Evolutionary conservation across 2,329 filamentous ascomycete species (phyloP).

Genomic region (Trichoderma sp.): DNA sequence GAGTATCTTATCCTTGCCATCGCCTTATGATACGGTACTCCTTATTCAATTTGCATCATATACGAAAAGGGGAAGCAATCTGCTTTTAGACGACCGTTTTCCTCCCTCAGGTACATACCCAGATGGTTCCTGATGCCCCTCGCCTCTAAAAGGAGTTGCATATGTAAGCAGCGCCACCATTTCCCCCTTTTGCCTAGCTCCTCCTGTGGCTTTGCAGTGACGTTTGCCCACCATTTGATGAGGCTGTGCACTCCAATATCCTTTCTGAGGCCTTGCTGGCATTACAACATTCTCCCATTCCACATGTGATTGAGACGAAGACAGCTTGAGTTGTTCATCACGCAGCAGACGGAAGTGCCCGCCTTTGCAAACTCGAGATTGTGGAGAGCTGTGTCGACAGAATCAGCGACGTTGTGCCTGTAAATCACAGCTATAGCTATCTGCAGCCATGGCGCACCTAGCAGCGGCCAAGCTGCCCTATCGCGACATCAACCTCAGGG

Average conservation of each 20-base stretch:
- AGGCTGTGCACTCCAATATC: conserved; percentile 17
- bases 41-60: not conserved
- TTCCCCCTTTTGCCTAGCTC: conserved; percentile 14
- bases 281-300: conserved; percentile 15
- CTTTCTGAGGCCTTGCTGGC: conserved; percentile 19
- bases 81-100: not conserved
- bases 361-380: not conserved
- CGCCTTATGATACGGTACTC: not conserved
- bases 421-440: not conserved
- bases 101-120: not conserved
- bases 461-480: conserved; percentile 61
- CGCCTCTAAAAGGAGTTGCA: not conserved
- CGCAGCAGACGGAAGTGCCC: not conserved
- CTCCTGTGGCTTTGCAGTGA: conserved; percentile 17
- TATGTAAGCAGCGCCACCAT: conserved; percentile 5
- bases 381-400: not conserved
- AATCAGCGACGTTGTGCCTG: not conserved
- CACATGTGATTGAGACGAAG: conserved; percentile 17
- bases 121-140: not conserved
- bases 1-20: not conserved
- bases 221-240: conserved; percentile 8
- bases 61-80: not conserved
- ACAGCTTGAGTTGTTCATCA: not conserved
- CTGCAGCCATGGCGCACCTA: conserved; percentile 38
- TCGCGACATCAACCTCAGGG: conserved; percentile 95